Evolutionary conservation across 208 protist genomes (phyloP).

Genomic region (Leishmania tropica): DNA sequence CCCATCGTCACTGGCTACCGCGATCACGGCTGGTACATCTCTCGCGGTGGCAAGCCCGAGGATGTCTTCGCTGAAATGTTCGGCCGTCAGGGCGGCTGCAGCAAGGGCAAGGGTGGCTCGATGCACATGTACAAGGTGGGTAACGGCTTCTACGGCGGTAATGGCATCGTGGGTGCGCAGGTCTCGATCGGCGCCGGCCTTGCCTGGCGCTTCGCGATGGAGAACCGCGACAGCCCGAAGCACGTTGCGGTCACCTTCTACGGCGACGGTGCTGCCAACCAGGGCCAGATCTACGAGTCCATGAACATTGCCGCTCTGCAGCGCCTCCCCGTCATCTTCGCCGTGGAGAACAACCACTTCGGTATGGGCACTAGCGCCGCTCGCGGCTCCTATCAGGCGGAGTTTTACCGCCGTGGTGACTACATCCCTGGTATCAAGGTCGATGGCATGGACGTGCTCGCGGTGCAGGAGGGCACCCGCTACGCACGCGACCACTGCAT

Average conservation of each 20-base stretch:
- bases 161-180: constrained; percentile 98
- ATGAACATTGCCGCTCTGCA: constrained; percentile 98
- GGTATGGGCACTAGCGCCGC: constrained; percentile 97
- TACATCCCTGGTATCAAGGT: constrained; percentile 96
- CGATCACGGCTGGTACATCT: constrained; percentile 94
- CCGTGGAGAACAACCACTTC: constrained; percentile 98
- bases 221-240: constrained; percentile 82
- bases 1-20: constrained; percentile 97
- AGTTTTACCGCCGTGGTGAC: constrained; percentile 97
- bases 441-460: constrained; percentile 98
- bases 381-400: constrained; percentile 85
- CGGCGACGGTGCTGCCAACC: constrained; percentile 98
- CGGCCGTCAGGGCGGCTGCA: constrained; percentile 82
- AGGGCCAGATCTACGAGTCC: constrained; percentile 98
- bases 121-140: constrained; percentile 98
- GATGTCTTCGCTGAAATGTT: constrained; percentile 94
- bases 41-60: constrained; percentile 89
- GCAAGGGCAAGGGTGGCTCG: constrained; percentile 96
- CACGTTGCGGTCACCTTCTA: constrained; percentile 95
- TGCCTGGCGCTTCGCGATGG: constrained; percentile 87
- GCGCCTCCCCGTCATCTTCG: constrained; percentile 96
- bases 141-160: constrained; percentile 97
- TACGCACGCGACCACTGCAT: constrained; percentile 88
- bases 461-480: constrained; percentile 92
- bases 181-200: constrained; percentile 96